Conservation (phyloP, 2,329 filamentous ascomycete species). For the Trichophyton schoenleinii region DNA sequence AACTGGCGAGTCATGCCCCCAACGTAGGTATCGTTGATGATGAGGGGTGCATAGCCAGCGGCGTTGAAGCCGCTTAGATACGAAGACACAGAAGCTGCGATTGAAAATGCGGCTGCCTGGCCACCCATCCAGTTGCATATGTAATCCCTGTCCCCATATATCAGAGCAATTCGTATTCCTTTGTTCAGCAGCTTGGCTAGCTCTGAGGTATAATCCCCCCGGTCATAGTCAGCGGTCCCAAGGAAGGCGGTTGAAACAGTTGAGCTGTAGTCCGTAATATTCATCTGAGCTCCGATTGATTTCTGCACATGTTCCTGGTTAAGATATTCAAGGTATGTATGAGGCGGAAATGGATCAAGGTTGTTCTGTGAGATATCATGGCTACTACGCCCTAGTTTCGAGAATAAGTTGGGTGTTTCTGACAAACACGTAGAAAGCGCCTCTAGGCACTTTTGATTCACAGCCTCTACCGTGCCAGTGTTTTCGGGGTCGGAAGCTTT, state of each 20-base stretch:
- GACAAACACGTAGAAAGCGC: neutral
- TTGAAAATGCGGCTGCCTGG: constrained; percentile 45
- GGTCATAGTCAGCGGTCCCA: neutral
- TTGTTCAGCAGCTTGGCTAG: constrained; percentile 36
- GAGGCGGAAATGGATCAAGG: constrained; percentile 41
- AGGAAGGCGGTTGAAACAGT: constrained; percentile 29
- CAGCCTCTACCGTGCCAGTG: neutral
- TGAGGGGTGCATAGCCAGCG: constrained; percentile 39
- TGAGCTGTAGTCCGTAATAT: constrained; percentile 41
- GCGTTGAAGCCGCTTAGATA: constrained; percentile 35
- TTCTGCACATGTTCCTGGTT: constrained; percentile 41
- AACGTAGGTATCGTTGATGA: constrained; percentile 32
- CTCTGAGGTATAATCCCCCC: constrained; percentile 17
- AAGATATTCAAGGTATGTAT: constrained; percentile 44
- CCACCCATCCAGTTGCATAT: constrained; percentile 47
- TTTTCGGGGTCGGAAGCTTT: neutral
- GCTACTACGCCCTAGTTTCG: constrained; percentile 37
- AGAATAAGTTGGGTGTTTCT: constrained; percentile 26
- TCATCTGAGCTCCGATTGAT: constrained; percentile 42
- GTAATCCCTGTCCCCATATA: constrained; percentile 44
- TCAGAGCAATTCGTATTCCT: constrained; percentile 38
- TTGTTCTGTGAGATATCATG: constrained; percentile 45
- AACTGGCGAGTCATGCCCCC: constrained; percentile 37
- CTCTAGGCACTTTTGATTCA: neutral
- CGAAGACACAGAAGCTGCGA: constrained; percentile 38